A percentile compares a stretch with the other conserved stretches of the same genome.
These are phyloP conservation scores for Toxoplasma gondii DNA, from an alignment of 169 alveolate species.

Conservation along the genomic window DNA sequence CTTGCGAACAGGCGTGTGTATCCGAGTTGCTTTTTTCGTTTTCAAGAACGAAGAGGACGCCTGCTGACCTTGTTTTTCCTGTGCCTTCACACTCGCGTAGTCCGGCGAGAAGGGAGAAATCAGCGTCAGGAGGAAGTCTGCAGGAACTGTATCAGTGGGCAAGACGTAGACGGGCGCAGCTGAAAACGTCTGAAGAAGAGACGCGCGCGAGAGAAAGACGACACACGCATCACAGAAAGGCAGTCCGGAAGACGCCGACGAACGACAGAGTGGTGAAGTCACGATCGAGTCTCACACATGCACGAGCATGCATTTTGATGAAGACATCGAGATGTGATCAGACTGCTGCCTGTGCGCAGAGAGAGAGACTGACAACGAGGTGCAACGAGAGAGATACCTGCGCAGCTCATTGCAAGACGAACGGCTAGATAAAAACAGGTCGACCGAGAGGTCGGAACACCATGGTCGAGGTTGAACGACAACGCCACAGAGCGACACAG, in stretches of 20 bases:
- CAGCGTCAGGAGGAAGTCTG: neutral
- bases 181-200: neutral
- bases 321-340: no score
- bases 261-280: neutral
- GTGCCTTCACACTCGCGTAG: neutral
- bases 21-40: no score
- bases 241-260: neutral
- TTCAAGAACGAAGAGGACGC: neutral
- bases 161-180: conserved; percentile 11
- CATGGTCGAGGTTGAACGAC: no score
- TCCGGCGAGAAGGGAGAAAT: conserved; percentile 18
- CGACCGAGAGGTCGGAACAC: no score
- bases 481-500: no score
- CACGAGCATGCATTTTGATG: no score
- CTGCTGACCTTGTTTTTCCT: neutral
- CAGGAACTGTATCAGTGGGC: neutral
- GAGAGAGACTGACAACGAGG: neutral
- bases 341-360: no score
- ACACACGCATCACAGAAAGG: no score
- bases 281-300: neutral
- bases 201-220: no score
- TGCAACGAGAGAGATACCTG: neutral
- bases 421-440: no score
- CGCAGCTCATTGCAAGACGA: no score
- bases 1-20: no score